A percentile compares a stretch with the other conserved stretches of the same genome.
Conservation (phyloP, 2,329 filamentous ascomycete species). For the Hysterium pulicare region DNA sequence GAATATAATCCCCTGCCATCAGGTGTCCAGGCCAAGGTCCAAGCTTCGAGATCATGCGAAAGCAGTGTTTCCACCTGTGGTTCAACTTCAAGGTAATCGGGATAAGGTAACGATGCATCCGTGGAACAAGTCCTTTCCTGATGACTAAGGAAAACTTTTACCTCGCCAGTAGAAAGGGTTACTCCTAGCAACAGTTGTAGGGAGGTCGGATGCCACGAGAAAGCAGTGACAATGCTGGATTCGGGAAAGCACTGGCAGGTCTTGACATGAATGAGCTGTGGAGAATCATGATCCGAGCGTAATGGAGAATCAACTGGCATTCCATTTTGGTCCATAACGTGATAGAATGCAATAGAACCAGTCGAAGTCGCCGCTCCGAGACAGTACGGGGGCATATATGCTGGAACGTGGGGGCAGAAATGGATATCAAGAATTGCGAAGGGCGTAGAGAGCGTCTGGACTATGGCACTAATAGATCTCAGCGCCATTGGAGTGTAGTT, state of each 20-base stretch:
- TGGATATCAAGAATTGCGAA: constrained; percentile 83
- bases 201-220: constrained; percentile 65
- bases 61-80: constrained; percentile 19
- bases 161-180: constrained; percentile 67
- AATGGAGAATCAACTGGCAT: constrained; percentile 12
- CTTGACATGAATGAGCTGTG: constrained; percentile 35
- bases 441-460: constrained; percentile 61
- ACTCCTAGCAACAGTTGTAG: constrained; percentile 56
- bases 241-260: constrained; percentile 53
- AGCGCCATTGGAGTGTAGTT: not conserved
- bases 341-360: constrained; percentile 65
- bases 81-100: constrained; percentile 2
- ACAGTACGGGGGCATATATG: constrained; percentile 38
- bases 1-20: constrained; percentile 54
- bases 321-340: constrained; percentile 31
- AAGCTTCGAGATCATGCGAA: constrained; percentile 64
- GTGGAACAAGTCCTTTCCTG: too few relatives aligned
- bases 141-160: constrained; percentile 41
- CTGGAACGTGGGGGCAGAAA: constrained; percentile 65
- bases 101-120: not conserved
- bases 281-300: constrained; percentile 6
- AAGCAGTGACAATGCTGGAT: constrained; percentile 65
- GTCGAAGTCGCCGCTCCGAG: constrained; percentile 78
- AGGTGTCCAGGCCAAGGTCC: constrained; percentile 62
- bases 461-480: constrained; percentile 43